Evolutionary conservation across 495 filamentous ascomycete species (phyloP), one percentile per base, ranked within the genome.

Genomic region (Hypoxylon intermedium): DNA sequence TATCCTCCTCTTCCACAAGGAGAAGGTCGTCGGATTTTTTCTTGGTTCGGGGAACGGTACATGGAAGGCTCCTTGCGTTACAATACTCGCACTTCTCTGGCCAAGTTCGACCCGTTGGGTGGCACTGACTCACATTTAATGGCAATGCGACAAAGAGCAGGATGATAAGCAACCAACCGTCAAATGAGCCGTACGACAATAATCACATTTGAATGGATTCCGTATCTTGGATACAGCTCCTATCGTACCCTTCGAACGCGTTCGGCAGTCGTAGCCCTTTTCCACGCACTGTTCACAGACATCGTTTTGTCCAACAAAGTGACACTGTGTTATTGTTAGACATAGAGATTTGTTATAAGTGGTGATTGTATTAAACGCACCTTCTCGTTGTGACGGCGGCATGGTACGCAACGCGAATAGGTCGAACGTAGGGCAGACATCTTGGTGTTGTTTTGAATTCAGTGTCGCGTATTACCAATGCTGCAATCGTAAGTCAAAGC

Each of bases 1-100:
- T 18, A 9, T 2, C 15, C 2, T 36, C 3, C 5, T 36, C 5
- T 5, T 2, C 5, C 16, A 30, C 26, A 31, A 2, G 45, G 15
- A 12, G 15, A 16, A n/a, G 11, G 7, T 5, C 9, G 1, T 48
- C 45, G 28, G 6, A 42, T 31, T 58, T 18, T 7, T 21, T 49
- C 36, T 57, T 57, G 6, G 43, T 49, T 9, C 26, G 24, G 6
- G 54, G 36, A 16, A 3, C 5, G 7, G 15, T 13, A n/a, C 54
- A 58, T 11, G 54, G 44, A 36, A 43, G 26, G 2, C n/a, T 19
- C 36, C 37, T 48, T 3, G 34, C 34, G 1, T 24, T 12, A 21
- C 37, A 50, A 34, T 33, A 42, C 18, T 49, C 44, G 37, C 54
- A 58, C 20, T 43, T 50, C 1, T 42, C 19, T 5, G 53, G 53